Evolutionary conservation across 2,329 filamentous ascomycete species (phyloP), one percentile per base, ranked within the genome.

Genomic region (Botrytis byssoidea): DNA sequence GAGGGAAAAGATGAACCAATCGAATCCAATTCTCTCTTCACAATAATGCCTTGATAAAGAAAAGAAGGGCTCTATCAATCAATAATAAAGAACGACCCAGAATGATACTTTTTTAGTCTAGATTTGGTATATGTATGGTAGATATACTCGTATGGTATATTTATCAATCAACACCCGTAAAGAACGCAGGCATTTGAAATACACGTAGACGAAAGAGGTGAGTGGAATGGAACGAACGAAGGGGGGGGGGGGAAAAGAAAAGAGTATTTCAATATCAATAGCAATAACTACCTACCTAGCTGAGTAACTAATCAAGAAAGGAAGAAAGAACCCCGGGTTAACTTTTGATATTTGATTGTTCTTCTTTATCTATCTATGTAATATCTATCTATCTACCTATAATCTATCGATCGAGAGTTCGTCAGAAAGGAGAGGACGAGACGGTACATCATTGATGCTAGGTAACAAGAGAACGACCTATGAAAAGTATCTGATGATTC

Each of bases 41-140:
- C n/a, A 40, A 63, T 55, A 18, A 63, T 63, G 60, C 60, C 60
- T 63, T 61, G 22, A 61, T 40, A 16, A 61, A n/a, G n/a, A n/a
- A 29, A 16, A 29, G 10, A 42, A 42, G 37, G 16, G 37, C 37
- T 63, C 60, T 10, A 42, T 63, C 60, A 63, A 42, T 29, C 60
- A 63, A 63, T 10, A 42, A 63, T 20, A 63, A 42, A 63, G 60
- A 29, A 35, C 12, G 14, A 18, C 48, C 35, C 35, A 12, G 60
- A 63, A 63, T 18, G 35, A n/a, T n/a, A 1, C 35, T 35, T 40
- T 63, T 4, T 22, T 60, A 60, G 59, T 61, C 35, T 40, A 8
- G 3, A 32, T 42, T 0, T 42, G 10, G 40, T 42, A 14, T 42
- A 5, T 35, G 37, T 40, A 40, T 40, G 2, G 37, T 40, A 40